phyloP scores from a whole-genome alignment of 1,139 yeast species.

The Meyerozyma athensensis region DNA sequence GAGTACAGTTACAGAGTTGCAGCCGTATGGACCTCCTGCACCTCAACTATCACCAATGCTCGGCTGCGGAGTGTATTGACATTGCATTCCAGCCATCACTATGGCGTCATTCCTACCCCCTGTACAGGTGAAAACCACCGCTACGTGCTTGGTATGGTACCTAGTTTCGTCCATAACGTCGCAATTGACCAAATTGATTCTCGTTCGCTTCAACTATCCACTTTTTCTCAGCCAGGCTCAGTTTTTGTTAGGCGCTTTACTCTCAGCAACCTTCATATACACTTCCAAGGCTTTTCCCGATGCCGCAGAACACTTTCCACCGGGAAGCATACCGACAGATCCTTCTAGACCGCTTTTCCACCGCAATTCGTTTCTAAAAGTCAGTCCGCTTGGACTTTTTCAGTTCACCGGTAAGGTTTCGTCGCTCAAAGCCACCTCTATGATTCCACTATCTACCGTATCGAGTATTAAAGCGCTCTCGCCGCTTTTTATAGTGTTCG shows the following conservation, averaged over 20 bases:
- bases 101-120: slow-evolving; percentile 18
- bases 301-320: slow-evolving; percentile 21
- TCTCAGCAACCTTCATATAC: slow-evolving; percentile 22
- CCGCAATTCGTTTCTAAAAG: slow-evolving; percentile 20
- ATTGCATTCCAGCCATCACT: not conserved
- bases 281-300: slow-evolving; percentile 19
- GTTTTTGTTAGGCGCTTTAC: slow-evolving; percentile 34
- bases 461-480: slow-evolving; percentile 39
- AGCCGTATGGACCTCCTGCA: slow-evolving; percentile 2
- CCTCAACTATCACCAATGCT: not conserved
- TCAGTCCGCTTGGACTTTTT: slow-evolving; percentile 36
- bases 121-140: slow-evolving; percentile 26
- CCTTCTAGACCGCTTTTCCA: slow-evolving; percentile 19
- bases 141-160: slow-evolving; percentile 42
- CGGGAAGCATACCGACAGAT: slow-evolving; percentile 28
- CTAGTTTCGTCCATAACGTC: slow-evolving; percentile 43
- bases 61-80: not conserved
- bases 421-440: slow-evolving; percentile 35
- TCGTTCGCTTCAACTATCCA: slow-evolving; percentile 43
- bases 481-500: slow-evolving; percentile 33
- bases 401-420: slow-evolving; percentile 36
- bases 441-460: slow-evolving; percentile 36
- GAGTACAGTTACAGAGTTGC: not conserved
- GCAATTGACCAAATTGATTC: slow-evolving; percentile 41
- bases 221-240: slow-evolving; percentile 48